A percentile compares a stretch with the other conserved stretches of the same genome.
Evolutionary conservation across 2,329 filamentous ascomycete genomes (phyloP).

Genomic region (Curvularia hawaiiensis): DNA sequence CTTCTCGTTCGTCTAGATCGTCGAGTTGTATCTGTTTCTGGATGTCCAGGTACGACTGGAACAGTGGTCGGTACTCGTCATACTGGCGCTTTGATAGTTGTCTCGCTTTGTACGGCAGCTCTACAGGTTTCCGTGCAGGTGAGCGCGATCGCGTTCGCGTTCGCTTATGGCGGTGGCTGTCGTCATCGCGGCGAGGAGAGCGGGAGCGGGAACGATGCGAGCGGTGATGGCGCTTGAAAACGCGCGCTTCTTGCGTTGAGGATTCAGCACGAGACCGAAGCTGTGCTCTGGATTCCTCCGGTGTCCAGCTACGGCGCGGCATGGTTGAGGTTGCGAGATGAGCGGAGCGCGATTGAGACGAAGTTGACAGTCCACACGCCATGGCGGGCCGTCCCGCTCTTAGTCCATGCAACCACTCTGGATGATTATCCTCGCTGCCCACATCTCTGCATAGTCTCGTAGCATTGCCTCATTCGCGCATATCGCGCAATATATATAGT

Average conservation of each 20-base stretch:
- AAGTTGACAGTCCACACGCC: background rate
- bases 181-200: slow-evolving; percentile 37
- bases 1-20: slow-evolving; percentile 74
- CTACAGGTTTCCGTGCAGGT: slow-evolving; percentile 31
- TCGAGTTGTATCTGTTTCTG: slow-evolving; percentile 78
- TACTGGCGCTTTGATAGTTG: slow-evolving; percentile 72
- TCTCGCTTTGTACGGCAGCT: slow-evolving; percentile 69
- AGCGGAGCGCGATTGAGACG: background rate
- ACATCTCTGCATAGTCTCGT: background rate
- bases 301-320: slow-evolving; percentile 6
- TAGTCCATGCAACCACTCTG: background rate
- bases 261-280: background rate
- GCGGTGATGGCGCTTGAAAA: slow-evolving; percentile 45
- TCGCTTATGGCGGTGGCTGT: slow-evolving; percentile 32
- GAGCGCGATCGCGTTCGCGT: slow-evolving; percentile 34
- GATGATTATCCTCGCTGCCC: background rate
- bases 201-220: slow-evolving; percentile 44
- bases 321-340: slow-evolving; percentile 1
- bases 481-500: too few species aligned
- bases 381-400: background rate
- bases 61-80: slow-evolving; percentile 69
- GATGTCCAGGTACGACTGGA: slow-evolving; percentile 84
- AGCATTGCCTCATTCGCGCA: too few species aligned
- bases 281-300: slow-evolving; percentile 4
- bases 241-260: slow-evolving; percentile 26